phyloP scores from a whole-genome alignment of 2,329 filamentous ascomycete species.

The Triangularia setosa region DNA sequence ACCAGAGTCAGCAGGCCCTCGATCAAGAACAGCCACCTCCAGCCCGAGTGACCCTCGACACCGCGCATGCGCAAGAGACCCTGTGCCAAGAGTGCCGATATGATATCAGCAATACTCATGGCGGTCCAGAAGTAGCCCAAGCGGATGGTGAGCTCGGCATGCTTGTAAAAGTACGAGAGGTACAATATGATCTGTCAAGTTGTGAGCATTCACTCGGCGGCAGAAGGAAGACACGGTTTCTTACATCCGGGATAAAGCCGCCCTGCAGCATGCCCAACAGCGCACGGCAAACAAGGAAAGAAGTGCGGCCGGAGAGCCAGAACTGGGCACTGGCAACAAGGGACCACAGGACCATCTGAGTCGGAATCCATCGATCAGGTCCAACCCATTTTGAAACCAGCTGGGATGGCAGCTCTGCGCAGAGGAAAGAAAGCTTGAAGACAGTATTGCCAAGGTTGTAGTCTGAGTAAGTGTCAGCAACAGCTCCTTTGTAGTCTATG shows the following conservation, averaged over 20 bases:
- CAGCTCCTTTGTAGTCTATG: neutral
- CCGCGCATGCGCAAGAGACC: conserved; percentile 41
- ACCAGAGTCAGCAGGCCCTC: conserved; percentile 45
- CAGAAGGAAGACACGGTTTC: conserved; percentile 9
- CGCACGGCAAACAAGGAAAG: conserved; percentile 38
- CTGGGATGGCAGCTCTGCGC: conserved; percentile 58
- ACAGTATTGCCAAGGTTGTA: conserved; percentile 49
- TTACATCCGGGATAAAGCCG: conserved; percentile 44
- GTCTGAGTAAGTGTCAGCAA: conserved; percentile 25
- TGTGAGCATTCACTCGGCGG: neutral
- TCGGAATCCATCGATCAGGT: conserved; percentile 57
- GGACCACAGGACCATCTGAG: conserved; percentile 55
- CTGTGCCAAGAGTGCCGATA: conserved; percentile 37
- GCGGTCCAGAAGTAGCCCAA: conserved; percentile 41
- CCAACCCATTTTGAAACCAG: conserved; percentile 56
- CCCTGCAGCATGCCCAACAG: conserved; percentile 43
- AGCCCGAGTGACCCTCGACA: conserved; percentile 34
- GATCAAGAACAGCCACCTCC: conserved; percentile 53
- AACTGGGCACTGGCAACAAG: conserved; percentile 48
- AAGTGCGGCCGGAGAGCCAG: conserved; percentile 36
- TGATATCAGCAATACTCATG: conserved; percentile 38
- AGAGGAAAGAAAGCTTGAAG: conserved; percentile 48
- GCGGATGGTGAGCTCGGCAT: conserved; percentile 37
- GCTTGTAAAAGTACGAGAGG: conserved; percentile 44
- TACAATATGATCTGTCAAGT: conserved; percentile 35